Percentiles rank a stretch among this genome's conserved stretches.
These are phyloP conservation scores for Funneliformis mosseae DNA, from an alignment of 192 early-diverging fungal species.

Conservation along the genomic window DNA sequence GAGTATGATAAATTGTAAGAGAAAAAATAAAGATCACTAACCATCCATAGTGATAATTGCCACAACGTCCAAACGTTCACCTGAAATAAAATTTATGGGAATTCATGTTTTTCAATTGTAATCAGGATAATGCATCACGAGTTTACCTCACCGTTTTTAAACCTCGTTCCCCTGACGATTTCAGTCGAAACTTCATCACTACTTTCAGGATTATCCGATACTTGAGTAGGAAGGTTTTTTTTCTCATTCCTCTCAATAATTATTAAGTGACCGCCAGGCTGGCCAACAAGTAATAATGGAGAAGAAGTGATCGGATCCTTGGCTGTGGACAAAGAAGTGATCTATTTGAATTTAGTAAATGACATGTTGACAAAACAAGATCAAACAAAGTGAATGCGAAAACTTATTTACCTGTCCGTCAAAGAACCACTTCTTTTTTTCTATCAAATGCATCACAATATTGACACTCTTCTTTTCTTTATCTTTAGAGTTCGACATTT, in stretches of 20 bases:
- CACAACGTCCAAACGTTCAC: conserved; percentile 44
- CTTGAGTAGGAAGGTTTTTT: conserved; percentile 26
- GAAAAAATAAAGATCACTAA: conserved; percentile 19
- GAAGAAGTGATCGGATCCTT: conserved; percentile 43
- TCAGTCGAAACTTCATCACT: conserved; percentile 28
- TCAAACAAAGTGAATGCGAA: not conserved
- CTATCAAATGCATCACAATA: conserved; percentile 30
- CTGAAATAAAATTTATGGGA: conserved; percentile 50
- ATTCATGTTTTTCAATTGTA: conserved; percentile 25
- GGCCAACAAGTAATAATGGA: conserved; percentile 55
- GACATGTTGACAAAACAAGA: too few species aligned
- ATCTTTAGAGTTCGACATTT: not conserved
- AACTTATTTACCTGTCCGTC: conserved; percentile 51
- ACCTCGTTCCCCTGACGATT: conserved; percentile 20
- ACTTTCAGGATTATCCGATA: conserved; percentile 39
- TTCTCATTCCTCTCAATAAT: conserved; percentile 48
- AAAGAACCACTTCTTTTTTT: conserved; percentile 58
- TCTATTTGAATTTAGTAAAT: conserved; percentile 37
- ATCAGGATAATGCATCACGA: conserved; percentile 1
- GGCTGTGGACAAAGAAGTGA: conserved; percentile 52
- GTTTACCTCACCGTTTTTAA: conserved; percentile 28
- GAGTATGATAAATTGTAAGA: not conserved
- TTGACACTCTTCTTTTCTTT: not conserved
- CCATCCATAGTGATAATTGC: conserved; percentile 63
- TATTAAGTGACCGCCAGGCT: conserved; percentile 52